Evolutionary conservation across 2,329 filamentous ascomycete species (phyloP), one percentile per base, ranked within the genome.

Genomic region (Claviceps quebecensis): DNA sequence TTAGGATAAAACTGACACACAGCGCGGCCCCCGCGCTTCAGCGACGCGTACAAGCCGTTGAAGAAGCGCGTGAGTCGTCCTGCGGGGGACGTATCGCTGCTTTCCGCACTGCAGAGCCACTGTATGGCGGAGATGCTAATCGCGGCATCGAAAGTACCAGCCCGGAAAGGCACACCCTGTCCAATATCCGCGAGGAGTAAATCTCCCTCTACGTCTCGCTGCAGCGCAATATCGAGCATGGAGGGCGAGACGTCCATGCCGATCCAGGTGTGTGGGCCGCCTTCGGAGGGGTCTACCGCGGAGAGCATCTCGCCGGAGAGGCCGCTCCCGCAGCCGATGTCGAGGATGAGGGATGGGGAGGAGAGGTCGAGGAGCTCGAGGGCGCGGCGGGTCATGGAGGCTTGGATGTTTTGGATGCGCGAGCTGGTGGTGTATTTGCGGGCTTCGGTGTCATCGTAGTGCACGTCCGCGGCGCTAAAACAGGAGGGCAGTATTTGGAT

Each of bases 1-100:
- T 95, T 95, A 2, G 93, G 93, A 66, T 98, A 98, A 67, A 98
- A 98, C 63, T 98, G 93, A 65, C 90, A 95, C 14, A 97, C 91
- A 0, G 93, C 93, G 39, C 88, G 78, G 1, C 88, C 93, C 5
- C 93, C 93, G 19, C 93, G 75, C 56, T 83, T 81, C 56, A 98
- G 70, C 54, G 82, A 83, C 0, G 88, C 86, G 68, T 97, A 98
- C 1, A 98, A 69, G 0, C 89, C 88, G 61, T 94, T 88, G 67
- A 98, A 98, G 64, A 98, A 98, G 45, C 91, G 75, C 4, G 80
- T 77, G 26, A 98, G 69, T 5, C 93, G 74, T 0, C 86, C 87
- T 29, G 85, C 78, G 1, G 89, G 86, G 1, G 79, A 86, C 0
- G 93, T 90, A 48, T 94, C 88, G 63, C 81, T 87, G 54, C 79